These are phyloP conservation scores for Achlya hypogyna DNA, from an alignment of 352 stramenopile genomes.

Conservation along the genomic window DNA sequence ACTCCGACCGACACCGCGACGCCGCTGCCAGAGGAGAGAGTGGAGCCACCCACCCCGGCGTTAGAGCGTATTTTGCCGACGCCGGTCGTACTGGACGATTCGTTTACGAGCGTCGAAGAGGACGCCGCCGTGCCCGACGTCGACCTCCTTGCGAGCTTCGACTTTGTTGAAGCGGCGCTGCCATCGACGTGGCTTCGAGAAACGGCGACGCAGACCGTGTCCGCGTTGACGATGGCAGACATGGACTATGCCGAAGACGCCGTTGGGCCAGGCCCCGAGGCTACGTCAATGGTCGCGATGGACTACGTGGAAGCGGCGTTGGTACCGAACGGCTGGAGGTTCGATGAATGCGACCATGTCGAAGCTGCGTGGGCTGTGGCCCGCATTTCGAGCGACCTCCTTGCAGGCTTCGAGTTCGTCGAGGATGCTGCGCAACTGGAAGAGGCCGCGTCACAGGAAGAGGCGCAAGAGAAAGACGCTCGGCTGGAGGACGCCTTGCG, in stretches of 20 bases:
- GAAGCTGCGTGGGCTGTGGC: too few relatives aligned
- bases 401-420: too few relatives aligned
- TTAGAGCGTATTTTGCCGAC: not conserved
- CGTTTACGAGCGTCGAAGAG: conserved; percentile 15
- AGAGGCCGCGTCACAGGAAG: too few relatives aligned
- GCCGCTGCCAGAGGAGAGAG: not conserved
- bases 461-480: too few relatives aligned
- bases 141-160: not conserved
- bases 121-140: not conserved
- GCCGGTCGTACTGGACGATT: conserved; percentile 15
- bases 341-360: too few relatives aligned
- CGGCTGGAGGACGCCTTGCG: too few relatives aligned
- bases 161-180: conserved; percentile 6
- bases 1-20: too few relatives aligned
- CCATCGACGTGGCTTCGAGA: not conserved
- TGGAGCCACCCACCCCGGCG: not conserved
- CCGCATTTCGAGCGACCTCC: too few relatives aligned
- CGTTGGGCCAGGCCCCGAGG: not conserved
- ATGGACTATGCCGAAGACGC: not conserved
- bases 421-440: too few relatives aligned
- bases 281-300: not conserved
- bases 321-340: too few relatives aligned
- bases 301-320: not conserved
- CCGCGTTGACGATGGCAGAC: not conserved
- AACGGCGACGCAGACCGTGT: not conserved